Base-by-base conservation (phyloP, 2,329 filamentous ascomycete genomes). In the Hyphodiscus sp. region DNA sequence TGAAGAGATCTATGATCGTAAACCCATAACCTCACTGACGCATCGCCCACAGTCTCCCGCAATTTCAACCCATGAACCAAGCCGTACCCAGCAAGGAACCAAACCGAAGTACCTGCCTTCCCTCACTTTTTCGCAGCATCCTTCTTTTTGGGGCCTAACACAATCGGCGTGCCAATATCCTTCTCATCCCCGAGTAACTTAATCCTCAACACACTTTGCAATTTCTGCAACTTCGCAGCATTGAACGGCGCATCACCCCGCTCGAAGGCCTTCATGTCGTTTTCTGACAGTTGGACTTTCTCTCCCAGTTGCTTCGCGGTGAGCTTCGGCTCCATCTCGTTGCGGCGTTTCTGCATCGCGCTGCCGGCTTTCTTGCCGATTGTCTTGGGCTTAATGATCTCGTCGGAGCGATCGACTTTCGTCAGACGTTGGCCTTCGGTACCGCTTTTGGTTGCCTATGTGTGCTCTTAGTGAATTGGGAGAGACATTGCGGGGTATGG, bases 381-480 rank as follows among this genome's bases (percentile, higher is more conserved):
- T 46, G 90, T 95, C 77, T 95, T 95, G 68, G 91, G 91, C 78
- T 96, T 96, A 74, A 97, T 86, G 75, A 96, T 96, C 71, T 96
- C 94, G 78, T 97, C 91, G 70, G 85, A 86, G 64, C 92, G 91
- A 79, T 97, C 94, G 72, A 99, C 91, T 79, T 97, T 96, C 63
- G 94, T 97, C 61, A 97, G 80, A 70, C 89, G 91, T 76, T 99
- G 94, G 65, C 94, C 94, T 75, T 97, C 92, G 62, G 78, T 66
- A 51, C 69, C 78, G 57, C 74, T 75, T 68, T 77, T 78, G 66
- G 76, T 73, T 59, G 76, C 69, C 74, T 80, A 61, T 51, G 44
- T 42, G 45, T 45, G 47, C 15, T 42, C 42, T 47, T 16, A 33
- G 52, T 23, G 11, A 30, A 23, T 29, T 38, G 18, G 42, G 38